These are phyloP conservation scores for Phytopythium sindhum DNA, from an alignment of 352 stramenopile genomes.

Conservation along the genomic window DNA sequence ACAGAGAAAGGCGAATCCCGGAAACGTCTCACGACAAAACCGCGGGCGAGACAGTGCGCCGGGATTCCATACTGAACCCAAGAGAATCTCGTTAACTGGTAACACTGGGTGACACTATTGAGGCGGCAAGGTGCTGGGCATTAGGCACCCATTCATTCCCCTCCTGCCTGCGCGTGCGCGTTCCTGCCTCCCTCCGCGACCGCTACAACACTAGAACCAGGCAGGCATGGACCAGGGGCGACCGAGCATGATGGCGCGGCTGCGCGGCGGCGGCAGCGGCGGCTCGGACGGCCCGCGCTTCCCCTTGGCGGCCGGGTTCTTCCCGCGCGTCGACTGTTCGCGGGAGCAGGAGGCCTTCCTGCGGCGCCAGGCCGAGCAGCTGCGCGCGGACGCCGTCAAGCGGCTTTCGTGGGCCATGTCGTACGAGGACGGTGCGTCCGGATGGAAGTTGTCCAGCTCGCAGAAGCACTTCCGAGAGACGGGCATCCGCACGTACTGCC, in stretches of 20 bases:
- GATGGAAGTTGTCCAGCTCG: slow-evolving; percentile 70
- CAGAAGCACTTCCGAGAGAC: slow-evolving; percentile 65
- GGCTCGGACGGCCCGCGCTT: slow-evolving; percentile 19
- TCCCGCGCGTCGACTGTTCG: slow-evolving; percentile 32
- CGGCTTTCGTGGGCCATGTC: slow-evolving; percentile 56
- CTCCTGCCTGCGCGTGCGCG: too few relatives aligned
- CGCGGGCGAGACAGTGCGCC: slow-evolving; percentile 4
- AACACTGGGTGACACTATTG: too few relatives aligned
- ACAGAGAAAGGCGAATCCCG: background rate
- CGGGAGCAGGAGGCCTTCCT: slow-evolving; percentile 38
- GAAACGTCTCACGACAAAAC: background rate
- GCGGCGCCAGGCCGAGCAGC: slow-evolving; percentile 27
- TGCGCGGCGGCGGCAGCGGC: slow-evolving; percentile 15
- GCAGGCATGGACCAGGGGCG: slow-evolving; percentile 13
- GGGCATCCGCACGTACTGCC: slow-evolving; percentile 57
- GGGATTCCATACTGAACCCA: background rate
- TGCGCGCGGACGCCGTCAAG: slow-evolving; percentile 32
- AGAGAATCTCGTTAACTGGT: background rate
- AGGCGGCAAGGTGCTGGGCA: too few relatives aligned
- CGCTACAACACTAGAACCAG: too few relatives aligned
- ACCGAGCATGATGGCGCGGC: slow-evolving; percentile 35
- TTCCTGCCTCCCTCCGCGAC: background rate
- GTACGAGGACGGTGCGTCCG: slow-evolving; percentile 49
- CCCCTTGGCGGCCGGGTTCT: slow-evolving; percentile 43
- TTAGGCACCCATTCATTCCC: slow-evolving; percentile 2